Base-by-base conservation (phyloP, 2,329 filamentous ascomycete genomes). In the Botrytis elliptica region DNA sequence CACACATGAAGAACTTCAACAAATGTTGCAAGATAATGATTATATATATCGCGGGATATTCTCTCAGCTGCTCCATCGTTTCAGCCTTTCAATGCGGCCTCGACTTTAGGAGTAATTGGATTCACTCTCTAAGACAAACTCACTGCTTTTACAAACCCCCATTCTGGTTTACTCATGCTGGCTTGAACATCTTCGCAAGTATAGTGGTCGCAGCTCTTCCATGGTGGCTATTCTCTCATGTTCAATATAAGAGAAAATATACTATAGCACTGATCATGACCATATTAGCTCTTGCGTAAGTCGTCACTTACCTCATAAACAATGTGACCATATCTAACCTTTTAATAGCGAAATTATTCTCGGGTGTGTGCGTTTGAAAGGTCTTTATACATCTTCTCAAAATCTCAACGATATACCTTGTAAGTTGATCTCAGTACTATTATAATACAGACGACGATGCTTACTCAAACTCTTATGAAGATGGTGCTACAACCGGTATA, bases 21-120 rank as follows among this genome's bases (percentile, higher is more conserved):
- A 60, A 22, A 16, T 62, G 49, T 52, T 76, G 74, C 66, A 63
- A 69, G 4, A 33, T 71, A 20, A 40, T 75, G 55, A 76, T 76
- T 68, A 12, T 74, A 18, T 76, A 73, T n/a, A 73, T 75, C 42
- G 49, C 33, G 29, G 70, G n/a, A 6, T 73, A 72, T 42, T 68
- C 55, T 62, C 16, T 76, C 6, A 52, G 66, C 52, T 71, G 64
- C 38, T 59, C 74, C 4, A 67, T 76, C n/a, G 75, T 70, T 40
- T 74, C 75, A 14, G 63, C 70, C 40, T 76, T 76, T 55, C 75
- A 76, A 52, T 76, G 75, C 38, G 74, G 74, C 25, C n/a, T 71
- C 22, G 46, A 73, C 52, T 55, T 75, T 29, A 44, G 59, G 42
- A 75, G 69, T 57, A 75, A 75, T 55, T 76, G 72, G 71, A 70